These are phyloP conservation scores for Globisporangium sylvaticum DNA, from an alignment of 352 stramenopile species.

Conservation along the genomic window DNA sequence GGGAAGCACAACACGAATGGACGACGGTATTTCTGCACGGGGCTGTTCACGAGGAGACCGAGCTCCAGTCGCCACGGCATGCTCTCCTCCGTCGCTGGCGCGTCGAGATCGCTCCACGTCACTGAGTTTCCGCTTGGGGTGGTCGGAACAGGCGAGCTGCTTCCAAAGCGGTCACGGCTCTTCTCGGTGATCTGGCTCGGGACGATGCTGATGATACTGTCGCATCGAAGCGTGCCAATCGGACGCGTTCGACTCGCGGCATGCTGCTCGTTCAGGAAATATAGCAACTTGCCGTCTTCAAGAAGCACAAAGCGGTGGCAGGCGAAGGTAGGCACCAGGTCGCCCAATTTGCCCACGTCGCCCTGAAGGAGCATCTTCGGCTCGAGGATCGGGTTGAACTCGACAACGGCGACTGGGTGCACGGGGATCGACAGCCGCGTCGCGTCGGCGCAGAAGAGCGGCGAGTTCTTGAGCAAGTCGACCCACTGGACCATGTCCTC, in stretches of 20 bases:
- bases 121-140: conserved; percentile 8
- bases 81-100: conserved; percentile 38
- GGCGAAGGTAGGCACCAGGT: conserved; percentile 66
- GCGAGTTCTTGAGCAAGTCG: conserved; percentile 85
- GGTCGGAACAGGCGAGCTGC: conserved; percentile 32
- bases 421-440: conserved; percentile 74
- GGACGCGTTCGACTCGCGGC: conserved; percentile 55
- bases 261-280: conserved; percentile 57
- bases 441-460: conserved; percentile 55
- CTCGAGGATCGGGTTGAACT: conserved; percentile 65
- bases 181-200: conserved; percentile 59
- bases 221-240: conserved; percentile 78
- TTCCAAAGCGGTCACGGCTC: conserved; percentile 38
- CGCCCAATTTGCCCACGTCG: conserved; percentile 70
- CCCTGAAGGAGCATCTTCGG: conserved; percentile 66
- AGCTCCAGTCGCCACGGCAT: conserved; percentile 80
- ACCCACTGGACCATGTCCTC: conserved; percentile 84
- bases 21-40: conserved; percentile 64
- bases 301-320: conserved; percentile 71
- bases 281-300: conserved; percentile 79
- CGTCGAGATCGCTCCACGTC: conserved; percentile 15
- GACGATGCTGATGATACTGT: conserved; percentile 78
- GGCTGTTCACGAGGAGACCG: conserved; percentile 53
- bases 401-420: conserved; percentile 71
- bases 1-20: conserved; percentile 77